Conservation (phyloP, 2,329 filamentous ascomycete species). For the Pseudophaeomoniella oleicola region DNA sequence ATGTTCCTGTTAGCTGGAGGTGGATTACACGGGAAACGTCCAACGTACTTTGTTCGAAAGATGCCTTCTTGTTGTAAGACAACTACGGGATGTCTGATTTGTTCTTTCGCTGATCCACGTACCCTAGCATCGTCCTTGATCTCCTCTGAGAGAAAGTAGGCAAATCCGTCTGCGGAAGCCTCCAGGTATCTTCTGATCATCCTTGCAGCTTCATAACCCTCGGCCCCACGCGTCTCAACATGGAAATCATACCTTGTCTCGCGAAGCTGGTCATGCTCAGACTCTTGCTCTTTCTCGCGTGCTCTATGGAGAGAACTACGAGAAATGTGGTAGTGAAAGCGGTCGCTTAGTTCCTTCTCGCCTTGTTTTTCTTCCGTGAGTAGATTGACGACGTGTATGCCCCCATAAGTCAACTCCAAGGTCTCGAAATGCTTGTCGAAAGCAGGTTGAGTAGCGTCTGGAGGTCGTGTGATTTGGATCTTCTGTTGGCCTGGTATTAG, state of each 20-base stretch:
- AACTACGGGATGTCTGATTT: conserved; percentile 38
- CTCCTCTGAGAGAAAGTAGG: conserved; percentile 78
- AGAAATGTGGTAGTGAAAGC: conserved; percentile 64
- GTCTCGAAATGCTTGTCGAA: conserved; percentile 90
- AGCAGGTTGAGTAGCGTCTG: conserved; percentile 81
- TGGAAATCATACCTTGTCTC: conserved; percentile 93
- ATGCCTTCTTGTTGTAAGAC: conserved; percentile 88
- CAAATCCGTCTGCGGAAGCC: conserved; percentile 69
- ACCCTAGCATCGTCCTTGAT: conserved; percentile 33
- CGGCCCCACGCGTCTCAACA: conserved; percentile 74
- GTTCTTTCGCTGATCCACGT: conserved; percentile 22
- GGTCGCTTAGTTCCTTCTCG: conserved; percentile 67
- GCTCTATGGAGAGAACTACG: conserved; percentile 50
- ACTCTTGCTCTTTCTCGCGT: conserved; percentile 36
- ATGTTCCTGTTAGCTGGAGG: conserved; percentile 46
- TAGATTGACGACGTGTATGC: conserved; percentile 83
- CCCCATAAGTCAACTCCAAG: conserved; percentile 75
- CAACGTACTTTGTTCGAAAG: conserved; percentile 58
- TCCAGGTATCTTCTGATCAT: conserved; percentile 69
- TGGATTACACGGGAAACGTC: background rate
- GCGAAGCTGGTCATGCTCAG: conserved; percentile 60
- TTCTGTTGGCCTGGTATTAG: conserved; percentile 88
- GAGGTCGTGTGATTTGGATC: conserved; percentile 75
- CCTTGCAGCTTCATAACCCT: conserved; percentile 80
- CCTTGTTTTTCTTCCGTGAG: conserved; percentile 80